A percentile compares a stretch with the other conserved stretches of the same genome.
Evolutionary conservation across 306 rosid species (phyloP).

Genomic region (Begonia fuchsioides): DNA sequence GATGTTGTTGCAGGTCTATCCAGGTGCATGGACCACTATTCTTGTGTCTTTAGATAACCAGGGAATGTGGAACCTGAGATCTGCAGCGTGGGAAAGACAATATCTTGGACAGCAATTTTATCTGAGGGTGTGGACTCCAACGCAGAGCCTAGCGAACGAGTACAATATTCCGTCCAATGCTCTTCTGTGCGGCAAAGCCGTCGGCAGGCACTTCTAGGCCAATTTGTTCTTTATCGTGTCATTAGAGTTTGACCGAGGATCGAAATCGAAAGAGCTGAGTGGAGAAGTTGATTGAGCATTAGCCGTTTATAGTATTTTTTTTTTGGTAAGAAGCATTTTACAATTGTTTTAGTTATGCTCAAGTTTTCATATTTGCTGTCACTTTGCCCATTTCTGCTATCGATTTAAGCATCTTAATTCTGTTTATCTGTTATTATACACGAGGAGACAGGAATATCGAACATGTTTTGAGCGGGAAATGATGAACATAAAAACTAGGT

Average conservation of each 20-base stretch:
- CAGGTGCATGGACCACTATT: conserved; percentile 75
- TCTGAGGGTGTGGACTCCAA: conserved; percentile 64
- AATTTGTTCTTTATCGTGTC: conserved; percentile 18
- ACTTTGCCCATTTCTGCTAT: too few relatives aligned
- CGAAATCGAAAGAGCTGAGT: background rate
- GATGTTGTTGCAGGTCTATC: conserved; percentile 53
- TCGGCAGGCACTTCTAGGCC: conserved; percentile 24
- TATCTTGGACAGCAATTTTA: conserved; percentile 87
- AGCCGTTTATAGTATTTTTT: too few relatives aligned
- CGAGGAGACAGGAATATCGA: conserved; percentile 10
- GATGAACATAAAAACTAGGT: too few relatives aligned
- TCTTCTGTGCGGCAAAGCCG: conserved; percentile 76
- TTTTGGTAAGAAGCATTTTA: too few relatives aligned
- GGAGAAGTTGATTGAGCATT: too few relatives aligned
- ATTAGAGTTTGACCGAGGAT: conserved; percentile 43
- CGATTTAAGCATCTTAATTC: too few relatives aligned
- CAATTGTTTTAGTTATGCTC: too few relatives aligned
- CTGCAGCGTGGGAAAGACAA: conserved; percentile 90
- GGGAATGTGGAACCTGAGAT: conserved; percentile 96
- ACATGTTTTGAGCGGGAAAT: too few relatives aligned
- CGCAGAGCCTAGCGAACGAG: conserved; percentile 56
- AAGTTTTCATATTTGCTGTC: too few relatives aligned
- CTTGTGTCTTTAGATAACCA: conserved; percentile 87
- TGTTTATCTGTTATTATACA: too few relatives aligned
- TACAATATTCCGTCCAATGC: conserved; percentile 61